Evolutionary conservation across 2,329 filamentous ascomycete species (phyloP), one percentile per base, ranked within the genome.

Genomic region (Colletotrichum plurivorum): DNA sequence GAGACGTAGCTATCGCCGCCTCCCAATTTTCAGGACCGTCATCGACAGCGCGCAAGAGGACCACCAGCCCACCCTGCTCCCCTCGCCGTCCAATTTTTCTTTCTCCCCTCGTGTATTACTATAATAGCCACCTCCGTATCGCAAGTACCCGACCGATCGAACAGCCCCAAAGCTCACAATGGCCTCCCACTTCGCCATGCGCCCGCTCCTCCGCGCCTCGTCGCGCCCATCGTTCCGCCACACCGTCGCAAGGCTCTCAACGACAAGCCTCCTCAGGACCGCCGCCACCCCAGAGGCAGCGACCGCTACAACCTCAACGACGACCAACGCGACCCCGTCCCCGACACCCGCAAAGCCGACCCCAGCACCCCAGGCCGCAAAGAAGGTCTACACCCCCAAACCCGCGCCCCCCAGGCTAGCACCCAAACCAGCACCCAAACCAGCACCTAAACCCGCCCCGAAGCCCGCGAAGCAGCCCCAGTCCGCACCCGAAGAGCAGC

Each of bases 131-230:
- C 8, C 10, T 36, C 8, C 8, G 10, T 36, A 36, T 9, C 5
- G 13, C 6, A 18, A 1, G 2, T 8, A 4, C 4, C 43, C 20
- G 10, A 31, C 9, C 27, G 41, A 25, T 13, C 5, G 15, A 13
- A 9, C 18, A 12, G 10, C 5, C 10, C 8, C 7, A 10, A 43
- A 20, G n/a, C 10, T 31, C 52, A 48, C 57, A 2, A 41, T 73
- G 72, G 64, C 72, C 5, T 70, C 69, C 15, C 51, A 57, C 25
- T 45, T 54, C 25, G 20, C 65, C 46, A 25, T 69, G n/a, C 69
- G 71, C 45, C 71, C 69, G 12, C 57, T 71, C 51, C 25, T 72
- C 4, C 52, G 71, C 13, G 56, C 31, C 31, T 8, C 57, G 16
- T 48, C 65, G 9, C 67, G 61, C 22, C 53, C 53, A 10, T 25